Evolutionary conservation across 108 stramenopile genomes (phyloP), one percentile per base, ranked within the genome.

Genomic region (Nitzschia sp.): DNA sequence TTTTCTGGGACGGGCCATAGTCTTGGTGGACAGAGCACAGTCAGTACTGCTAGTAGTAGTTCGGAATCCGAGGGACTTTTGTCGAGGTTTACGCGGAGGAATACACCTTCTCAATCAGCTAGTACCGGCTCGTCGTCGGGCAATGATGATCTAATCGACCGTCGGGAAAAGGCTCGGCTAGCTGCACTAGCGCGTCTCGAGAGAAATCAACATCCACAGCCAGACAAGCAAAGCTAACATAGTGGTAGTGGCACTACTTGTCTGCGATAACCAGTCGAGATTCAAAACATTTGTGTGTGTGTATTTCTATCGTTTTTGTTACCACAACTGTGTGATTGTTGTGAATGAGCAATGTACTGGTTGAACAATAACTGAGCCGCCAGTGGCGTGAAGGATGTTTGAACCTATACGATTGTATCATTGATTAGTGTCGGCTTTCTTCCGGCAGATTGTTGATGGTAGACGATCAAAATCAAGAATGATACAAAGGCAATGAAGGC

Each of bases 151-250:
- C 73, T 94, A 52, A 89, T 83, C 1, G 93, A 94, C 55, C 76
- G 93, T 50, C 62, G 93, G 53, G 93, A 94, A 79, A 80, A 78
- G 63, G 88, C 87, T 13, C 77, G 89, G 25, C 79, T 84, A 76
- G 92, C 92, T n/a, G 89, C 92, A 2, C 73, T 93, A 30, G 80
- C 87, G 45, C 63, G 92, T 44, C 55, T 93, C 45, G 85, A 86
- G 52, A 47, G 36, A 5, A 73, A 57, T 58, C 65, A 66, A 44
- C 48, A 45, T 23, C 53, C 23, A 48, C 17, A 47, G 64, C 36
- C 48, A 9, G 47, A 46, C 19, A 64, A 34, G 36, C 22, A 60
- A 41, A 34, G 35, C 59, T 34, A 38, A 34, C 23, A n/a, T n/a
- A n/a, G n/a, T n/a, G n/a, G n/a, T n/a, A n/a, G n/a, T n/a, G n/a